phyloP scores from a whole-genome alignment of 495 filamentous ascomycete species.

The Aspergillus homomorphus region DNA sequence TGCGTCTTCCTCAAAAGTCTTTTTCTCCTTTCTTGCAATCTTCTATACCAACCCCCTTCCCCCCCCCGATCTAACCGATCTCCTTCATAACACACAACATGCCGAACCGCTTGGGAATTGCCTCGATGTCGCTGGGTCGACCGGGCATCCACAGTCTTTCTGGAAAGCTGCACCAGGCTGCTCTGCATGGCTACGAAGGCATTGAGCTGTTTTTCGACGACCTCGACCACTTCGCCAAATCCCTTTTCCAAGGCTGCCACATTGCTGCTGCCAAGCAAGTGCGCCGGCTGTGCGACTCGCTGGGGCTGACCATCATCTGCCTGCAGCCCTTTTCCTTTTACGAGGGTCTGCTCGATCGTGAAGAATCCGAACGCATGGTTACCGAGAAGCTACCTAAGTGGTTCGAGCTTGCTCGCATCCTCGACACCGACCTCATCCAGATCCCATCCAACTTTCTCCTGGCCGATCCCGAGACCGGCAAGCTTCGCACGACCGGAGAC shows the following conservation, averaged over 20 bases:
- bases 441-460: conserved; percentile 71
- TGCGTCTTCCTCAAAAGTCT: neutral
- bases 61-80: neutral
- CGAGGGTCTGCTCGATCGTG: conserved; percentile 67
- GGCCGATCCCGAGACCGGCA: conserved; percentile 37
- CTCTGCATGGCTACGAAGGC: conserved; percentile 61
- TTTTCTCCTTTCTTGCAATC: neutral
- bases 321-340: conserved; percentile 80
- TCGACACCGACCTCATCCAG: conserved; percentile 68
- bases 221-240: conserved; percentile 58
- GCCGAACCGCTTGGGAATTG: conserved; percentile 51
- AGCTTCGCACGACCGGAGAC: conserved; percentile 49
- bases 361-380: conserved; percentile 54
- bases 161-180: conserved; percentile 64
- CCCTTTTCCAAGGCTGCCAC: conserved; percentile 52
- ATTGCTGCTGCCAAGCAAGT: conserved; percentile 57
- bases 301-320: conserved; percentile 61
- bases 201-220: conserved; percentile 84
- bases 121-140: conserved; percentile 72
- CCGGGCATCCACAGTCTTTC: conserved; percentile 61
- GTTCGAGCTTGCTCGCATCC: conserved; percentile 62
- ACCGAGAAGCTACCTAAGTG: conserved; percentile 61
- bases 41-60: neutral
- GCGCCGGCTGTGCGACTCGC: conserved; percentile 52
- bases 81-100: conserved; percentile 18